Base-by-base conservation (phyloP, 345 rosid species). In the Populus euphratica region DNA sequence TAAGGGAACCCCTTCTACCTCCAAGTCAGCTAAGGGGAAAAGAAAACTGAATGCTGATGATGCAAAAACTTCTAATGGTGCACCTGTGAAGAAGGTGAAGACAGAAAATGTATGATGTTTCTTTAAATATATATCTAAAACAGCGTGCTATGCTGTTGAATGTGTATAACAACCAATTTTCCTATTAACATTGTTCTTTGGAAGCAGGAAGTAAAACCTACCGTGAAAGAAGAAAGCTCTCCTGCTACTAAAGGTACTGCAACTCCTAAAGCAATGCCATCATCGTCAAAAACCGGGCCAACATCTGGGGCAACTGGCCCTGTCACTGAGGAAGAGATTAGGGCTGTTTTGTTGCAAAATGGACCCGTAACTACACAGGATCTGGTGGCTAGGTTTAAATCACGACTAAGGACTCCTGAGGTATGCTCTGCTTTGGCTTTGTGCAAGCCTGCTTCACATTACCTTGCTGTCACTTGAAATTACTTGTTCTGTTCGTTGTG, bases 281-380 rank as follows among this genome's bases (percentile, higher is more conserved):
- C 94, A 80, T 86, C 90, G 74, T 67, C 83, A 38, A 91, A 75
- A 82, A 59, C 87, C 17, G 78, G 85, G 0, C 68, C 93, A 36
- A 81, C 93, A 82, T 52, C 87, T 17, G 78, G 85, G 0, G 68
- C 93, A 36, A 81, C 93, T 2, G 97, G 91, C 21, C 93, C 94
- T 43, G 97, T 93, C 80, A 88, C 96, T 43, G 98, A 93, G 86
- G 96, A 92, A 16, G 98, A 93, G 86, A 91, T 96, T 68, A 89
- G 93, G 65, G 91, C 94, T 68, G 93, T 93, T 77, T 80, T 95
- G 80, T 64, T 90, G 91, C 92, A 92, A 77, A 91, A 85, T 80
- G 86, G 90, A 27, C 96, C 91, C 29, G 88, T 95, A 12, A 93
- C 99, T 33, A 95, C 99, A 39, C 92, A 90, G 79, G 96, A 90